Evolutionary conservation across 805 yeast genomes (phyloP), one percentile per base, ranked within the genome.

Genomic region (Osmozyma mogii): DNA sequence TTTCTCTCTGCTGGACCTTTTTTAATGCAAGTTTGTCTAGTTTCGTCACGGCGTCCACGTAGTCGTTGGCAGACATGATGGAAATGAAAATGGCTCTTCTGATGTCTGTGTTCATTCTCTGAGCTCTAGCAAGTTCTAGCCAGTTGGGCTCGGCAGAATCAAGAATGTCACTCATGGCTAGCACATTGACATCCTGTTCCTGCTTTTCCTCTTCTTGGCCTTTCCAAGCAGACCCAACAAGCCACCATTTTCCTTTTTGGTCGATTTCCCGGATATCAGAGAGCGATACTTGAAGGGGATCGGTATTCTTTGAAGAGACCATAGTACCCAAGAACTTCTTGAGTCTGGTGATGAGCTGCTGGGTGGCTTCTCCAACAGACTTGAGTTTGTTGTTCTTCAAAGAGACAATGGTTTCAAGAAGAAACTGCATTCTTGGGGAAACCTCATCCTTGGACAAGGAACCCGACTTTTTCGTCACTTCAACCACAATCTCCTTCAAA

Each of bases 181-280:
- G 56, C 3, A 61, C 49, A 29, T 69, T 68, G 3, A 58, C 60
- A 24, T 62, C 64, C 5, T 35, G 44, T 3, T 35, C 39, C n/a
- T 31, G 28, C 25, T 23, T 15, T 19, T 31, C 35, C 9, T 30
- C 38, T 25, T 56, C 65, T 32, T 63, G 58, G 3, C 95, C 96
- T 47, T 76, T 84, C 96, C 96, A 92, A 0, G 98, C 95, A 1
- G 97, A 84, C 28, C 99, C 99, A 17, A 92, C 89, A 18, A 92
- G 65, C 99, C 99, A 92, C 99, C 99, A 92, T 56, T 89, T 92
- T 34, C 99, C 99, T 40, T 76, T 75, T 1, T 79, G 72, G 9
- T 79, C 83, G 15, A 84, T 68, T 37, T 72, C 75, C 28, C 72
- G 75, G 34, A 92, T 85, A 58, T 92, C 99, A 26, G 75, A 78